phyloP scores from a whole-genome alignment of 768 basidiomycete species.

The Serendipita sp. region DNA sequence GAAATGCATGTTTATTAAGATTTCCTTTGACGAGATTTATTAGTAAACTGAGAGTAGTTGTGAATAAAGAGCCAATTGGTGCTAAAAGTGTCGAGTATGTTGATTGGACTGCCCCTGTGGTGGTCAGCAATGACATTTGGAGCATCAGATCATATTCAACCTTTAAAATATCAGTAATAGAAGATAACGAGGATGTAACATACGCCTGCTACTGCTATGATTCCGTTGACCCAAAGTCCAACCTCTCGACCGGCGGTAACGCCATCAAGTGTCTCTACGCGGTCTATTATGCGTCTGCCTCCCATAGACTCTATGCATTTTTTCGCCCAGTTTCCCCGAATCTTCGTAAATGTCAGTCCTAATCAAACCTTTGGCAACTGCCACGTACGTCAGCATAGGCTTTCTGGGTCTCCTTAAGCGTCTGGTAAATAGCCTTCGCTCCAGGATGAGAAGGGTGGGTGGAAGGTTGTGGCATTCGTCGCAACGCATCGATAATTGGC shows the following conservation, averaged over 20 bases:
- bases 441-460: slow-evolving; percentile 77
- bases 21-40: slow-evolving; percentile 39
- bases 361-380: neutral
- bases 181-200: slow-evolving; percentile 10
- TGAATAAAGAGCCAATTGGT: slow-evolving; percentile 51
- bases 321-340: slow-evolving; percentile 63
- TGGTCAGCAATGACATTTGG: slow-evolving; percentile 46
- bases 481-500: slow-evolving; percentile 48
- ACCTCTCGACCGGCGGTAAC: slow-evolving; percentile 54
- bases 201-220: slow-evolving; percentile 53
- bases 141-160: slow-evolving; percentile 50
- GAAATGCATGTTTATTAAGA: slow-evolving; percentile 51
- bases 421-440: slow-evolving; percentile 41
- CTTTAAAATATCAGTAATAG: slow-evolving; percentile 19
- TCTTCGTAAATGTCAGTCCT: slow-evolving; percentile 17
- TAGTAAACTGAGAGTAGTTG: slow-evolving; percentile 44
- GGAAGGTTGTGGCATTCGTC: slow-evolving; percentile 54
- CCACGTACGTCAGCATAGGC: slow-evolving; percentile 51
- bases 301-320: slow-evolving; percentile 53
- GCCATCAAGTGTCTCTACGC: slow-evolving; percentile 52
- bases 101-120: slow-evolving; percentile 31
- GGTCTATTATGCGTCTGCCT: slow-evolving; percentile 49
- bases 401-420: slow-evolving; percentile 58
- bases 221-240: slow-evolving; percentile 47
- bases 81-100: slow-evolving; percentile 45